Percentiles rank a stretch among this genome's conserved stretches.
These are phyloP conservation scores for Pseudogymnoascus sp. DNA, from an alignment of 2,329 filamentous ascomycete species.

Conservation along the genomic window DNA sequence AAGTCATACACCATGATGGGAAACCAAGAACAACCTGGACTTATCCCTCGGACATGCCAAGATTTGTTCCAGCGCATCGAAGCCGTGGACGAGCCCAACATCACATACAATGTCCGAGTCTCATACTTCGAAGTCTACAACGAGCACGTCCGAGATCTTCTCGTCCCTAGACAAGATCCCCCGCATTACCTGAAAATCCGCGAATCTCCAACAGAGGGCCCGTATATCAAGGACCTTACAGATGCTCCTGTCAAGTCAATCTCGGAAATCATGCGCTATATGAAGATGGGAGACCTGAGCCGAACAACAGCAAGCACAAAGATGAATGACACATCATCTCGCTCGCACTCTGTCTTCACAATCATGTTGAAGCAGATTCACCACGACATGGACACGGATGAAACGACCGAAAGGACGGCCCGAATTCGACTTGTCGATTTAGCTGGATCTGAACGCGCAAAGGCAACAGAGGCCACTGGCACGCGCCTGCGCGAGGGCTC, in stretches of 20 bases:
- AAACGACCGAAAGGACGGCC: conserved; percentile 90
- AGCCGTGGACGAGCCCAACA: conserved; percentile 72
- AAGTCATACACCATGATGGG: conserved; percentile 99
- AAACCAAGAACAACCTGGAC: conserved; percentile 70
- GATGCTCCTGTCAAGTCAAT: conserved; percentile 87
- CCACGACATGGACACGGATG: conserved; percentile 93
- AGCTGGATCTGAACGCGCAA: conserved; percentile 89
- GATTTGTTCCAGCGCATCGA: conserved; percentile 94
- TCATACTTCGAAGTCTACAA: conserved; percentile 99
- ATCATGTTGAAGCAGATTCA: conserved; percentile 98
- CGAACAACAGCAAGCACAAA: conserved; percentile 90
- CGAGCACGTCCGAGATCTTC: conserved; percentile 91
- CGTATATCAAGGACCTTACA: conserved; percentile 93
- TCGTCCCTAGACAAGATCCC: conserved; percentile 67
- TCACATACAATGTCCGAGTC: conserved; percentile 94
- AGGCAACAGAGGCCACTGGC: conserved; percentile 90
- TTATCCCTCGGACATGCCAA: conserved; percentile 93
- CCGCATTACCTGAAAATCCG: conserved; percentile 95
- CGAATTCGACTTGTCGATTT: conserved; percentile 93
- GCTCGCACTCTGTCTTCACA: conserved; percentile 95
- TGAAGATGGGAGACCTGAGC: conserved; percentile 82
- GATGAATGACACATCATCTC: conserved; percentile 98
- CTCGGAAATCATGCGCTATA: conserved; percentile 78
- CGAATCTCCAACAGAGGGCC: conserved; percentile 88
- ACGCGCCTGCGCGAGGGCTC: conserved; percentile 85